Evolutionary conservation across 2,329 filamentous ascomycete genomes (phyloP), one percentile per base, ranked within the genome.

Genomic region (Diplodia corticola): DNA sequence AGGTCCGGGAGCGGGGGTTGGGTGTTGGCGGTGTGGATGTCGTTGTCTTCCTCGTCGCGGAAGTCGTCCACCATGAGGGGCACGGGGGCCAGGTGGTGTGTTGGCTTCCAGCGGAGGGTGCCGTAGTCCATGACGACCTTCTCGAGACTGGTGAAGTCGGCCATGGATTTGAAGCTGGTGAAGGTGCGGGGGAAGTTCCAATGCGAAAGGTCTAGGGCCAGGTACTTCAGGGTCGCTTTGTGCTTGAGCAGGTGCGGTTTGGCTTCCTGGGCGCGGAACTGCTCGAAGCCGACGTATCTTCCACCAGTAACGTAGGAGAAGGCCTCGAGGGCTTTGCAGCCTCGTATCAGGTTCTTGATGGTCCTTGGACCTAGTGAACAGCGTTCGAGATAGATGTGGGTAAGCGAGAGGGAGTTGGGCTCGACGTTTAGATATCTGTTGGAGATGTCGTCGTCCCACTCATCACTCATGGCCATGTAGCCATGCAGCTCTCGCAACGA

Each of bases 41-140:
- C 22, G 4, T 46, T n/a, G 17, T 57, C 30, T 10, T 51, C 33
- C 17, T 51, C 20, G 2, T 35, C 53, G 1, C 35, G 17, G 13
- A 7, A 7, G 1, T 48, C 51, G 3, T 55, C 51, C 7, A 15
- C 22, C 26, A 55, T 48, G 26, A 54, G 13, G 5, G 17, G 20
- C 7, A 35, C 15, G 4, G n/a, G 63, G 4, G 24, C 6, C n/a
- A 49, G 15, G 28, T 12, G 22, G 5, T 35, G 37, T 10, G 20
- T 37, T 5, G 51, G 40, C 12, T 48, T 54, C 64, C 64, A 65
- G 9, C 53, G 64, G 3, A 65, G 44, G 9, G 64, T 50, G 6
- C 64, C 64, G 33, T 65, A 60, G 53, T 65, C 64, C 28, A 65
- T 59, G 46, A 55, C 24, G 7, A 59, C n/a, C 17, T 50, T 59